These are phyloP conservation scores for Pseudodiploospora longispora DNA, from an alignment of 2,329 filamentous ascomycete species.

Conservation along the genomic window DNA sequence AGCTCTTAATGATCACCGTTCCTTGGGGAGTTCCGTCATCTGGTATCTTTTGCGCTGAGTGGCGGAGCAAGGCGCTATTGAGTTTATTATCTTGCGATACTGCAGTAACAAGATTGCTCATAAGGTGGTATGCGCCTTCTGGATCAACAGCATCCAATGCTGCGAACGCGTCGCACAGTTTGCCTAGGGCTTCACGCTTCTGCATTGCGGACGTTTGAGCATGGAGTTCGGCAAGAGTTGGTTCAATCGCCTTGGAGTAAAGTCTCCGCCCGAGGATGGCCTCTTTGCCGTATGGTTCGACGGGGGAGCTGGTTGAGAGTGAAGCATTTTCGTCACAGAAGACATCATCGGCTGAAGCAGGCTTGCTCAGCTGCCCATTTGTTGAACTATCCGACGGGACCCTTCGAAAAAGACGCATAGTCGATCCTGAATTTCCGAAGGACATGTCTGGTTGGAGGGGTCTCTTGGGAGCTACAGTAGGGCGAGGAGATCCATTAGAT, in stretches of 20 bases:
- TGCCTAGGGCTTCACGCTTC: conserved; percentile 77
- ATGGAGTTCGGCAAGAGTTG: conserved; percentile 75
- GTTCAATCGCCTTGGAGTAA: conserved; percentile 75
- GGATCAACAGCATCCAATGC: conserved; percentile 80
- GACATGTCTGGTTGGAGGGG: conserved; percentile 84
- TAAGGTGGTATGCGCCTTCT: conserved; percentile 78
- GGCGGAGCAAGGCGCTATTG: conserved; percentile 36
- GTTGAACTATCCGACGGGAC: conserved; percentile 63
- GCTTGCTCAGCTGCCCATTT: conserved; percentile 29
- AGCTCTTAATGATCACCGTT: conserved; percentile 51
- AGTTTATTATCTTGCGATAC: conserved; percentile 64
- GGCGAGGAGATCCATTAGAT: conserved; percentile 34
- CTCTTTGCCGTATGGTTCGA: conserved; percentile 66
- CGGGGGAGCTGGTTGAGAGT: conserved; percentile 34
- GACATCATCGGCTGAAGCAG: conserved; percentile 31
- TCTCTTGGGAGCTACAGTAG: conserved; percentile 51
- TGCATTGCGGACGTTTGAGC: conserved; percentile 60
- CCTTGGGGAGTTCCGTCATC: conserved; percentile 41
- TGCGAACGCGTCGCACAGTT: conserved; percentile 78
- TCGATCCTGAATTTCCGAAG: conserved; percentile 89
- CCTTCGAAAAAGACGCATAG: conserved; percentile 82
- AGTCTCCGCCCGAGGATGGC: conserved; percentile 71
- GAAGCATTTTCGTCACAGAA: conserved; percentile 58
- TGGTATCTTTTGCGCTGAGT: conserved; percentile 31
- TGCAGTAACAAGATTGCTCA: conserved; percentile 68